These are phyloP conservation scores for Zoysia matrella DNA, from an alignment of 202 grass and related monocot species.

Conservation along the genomic window DNA sequence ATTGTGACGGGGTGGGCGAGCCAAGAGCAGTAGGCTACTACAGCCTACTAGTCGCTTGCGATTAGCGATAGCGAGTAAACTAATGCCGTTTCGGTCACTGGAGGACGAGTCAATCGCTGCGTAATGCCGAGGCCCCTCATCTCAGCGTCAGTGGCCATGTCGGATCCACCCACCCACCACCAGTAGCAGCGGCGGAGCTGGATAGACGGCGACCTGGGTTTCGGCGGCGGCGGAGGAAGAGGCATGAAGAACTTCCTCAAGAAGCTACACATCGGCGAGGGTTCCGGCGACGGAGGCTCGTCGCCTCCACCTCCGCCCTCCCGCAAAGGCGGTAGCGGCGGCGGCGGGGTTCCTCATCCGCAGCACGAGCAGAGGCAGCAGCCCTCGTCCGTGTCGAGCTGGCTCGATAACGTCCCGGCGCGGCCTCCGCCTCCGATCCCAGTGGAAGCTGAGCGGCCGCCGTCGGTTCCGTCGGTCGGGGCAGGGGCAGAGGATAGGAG, in stretches of 20 bases:
- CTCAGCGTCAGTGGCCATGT: constrained; percentile 68
- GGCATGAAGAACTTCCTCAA: constrained; percentile 96
- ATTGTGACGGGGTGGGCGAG: constrained; percentile 11
- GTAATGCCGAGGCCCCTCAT: constrained; percentile 27
- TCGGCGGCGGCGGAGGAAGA: constrained; percentile 22
- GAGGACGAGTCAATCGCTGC: constrained; percentile 51
- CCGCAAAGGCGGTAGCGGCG: constrained; percentile 32
- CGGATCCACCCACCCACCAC: constrained; percentile 65
- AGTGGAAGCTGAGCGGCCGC: constrained; percentile 32
- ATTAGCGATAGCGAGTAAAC: constrained; percentile 54
- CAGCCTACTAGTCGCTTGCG: constrained; percentile 22
- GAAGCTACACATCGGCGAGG: constrained; percentile 92
- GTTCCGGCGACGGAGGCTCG: constrained; percentile 48
- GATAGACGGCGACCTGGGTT: constrained; percentile 46
- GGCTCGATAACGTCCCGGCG: constrained; percentile 70
- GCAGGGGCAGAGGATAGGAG: constrained; percentile 37
- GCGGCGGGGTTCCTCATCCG: constrained; percentile 19
- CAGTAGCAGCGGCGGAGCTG: constrained; percentile 35
- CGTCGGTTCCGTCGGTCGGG: constrained; percentile 34
- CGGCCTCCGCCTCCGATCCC: constrained; percentile 44
- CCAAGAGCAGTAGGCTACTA: neutral
- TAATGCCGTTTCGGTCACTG: constrained; percentile 42
- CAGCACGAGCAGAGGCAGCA: constrained; percentile 58
- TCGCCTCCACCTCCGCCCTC: constrained; percentile 47
- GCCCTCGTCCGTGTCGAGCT: constrained; percentile 62